phyloP scores from a whole-genome alignment of 2,329 filamentous ascomycete genomes.

The Aspergillus pseudonomiae region DNA sequence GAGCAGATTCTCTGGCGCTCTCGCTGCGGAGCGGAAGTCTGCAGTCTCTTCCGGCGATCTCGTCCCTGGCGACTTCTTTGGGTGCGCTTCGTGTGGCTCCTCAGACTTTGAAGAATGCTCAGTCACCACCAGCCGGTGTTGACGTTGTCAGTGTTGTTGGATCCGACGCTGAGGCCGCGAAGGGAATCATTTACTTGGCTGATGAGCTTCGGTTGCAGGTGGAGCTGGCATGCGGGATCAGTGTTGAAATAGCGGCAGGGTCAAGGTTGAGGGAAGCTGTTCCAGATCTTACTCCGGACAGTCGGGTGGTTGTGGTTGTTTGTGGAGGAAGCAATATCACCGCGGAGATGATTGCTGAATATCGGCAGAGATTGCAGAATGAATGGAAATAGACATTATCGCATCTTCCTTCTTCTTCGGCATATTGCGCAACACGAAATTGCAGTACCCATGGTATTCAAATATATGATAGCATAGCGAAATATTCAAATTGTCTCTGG shows the following conservation, averaged over 20 bases:
- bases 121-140: conserved; percentile 38
- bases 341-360: conserved; percentile 54
- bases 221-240: conserved; percentile 80
- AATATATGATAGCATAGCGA: neutral
- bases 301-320: conserved; percentile 40
- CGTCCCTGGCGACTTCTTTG: conserved; percentile 70
- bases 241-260: conserved; percentile 54
- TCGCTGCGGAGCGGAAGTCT: conserved; percentile 58
- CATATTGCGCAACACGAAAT: neutral
- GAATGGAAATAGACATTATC: conserved; percentile 30
- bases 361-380: conserved; percentile 45
- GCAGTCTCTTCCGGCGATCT: conserved; percentile 67
- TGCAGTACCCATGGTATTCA: neutral
- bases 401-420: neutral
- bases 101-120: conserved; percentile 65
- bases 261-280: conserved; percentile 28
- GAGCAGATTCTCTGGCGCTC: conserved; percentile 68
- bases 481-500: neutral
- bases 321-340: conserved; percentile 55
- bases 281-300: conserved; percentile 31
- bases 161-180: conserved; percentile 74
- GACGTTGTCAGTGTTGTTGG: conserved; percentile 64
- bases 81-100: conserved; percentile 68
- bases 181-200: conserved; percentile 72
- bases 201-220: conserved; percentile 79